Evolutionary conservation across 306 rosid species (phyloP), one percentile per base, ranked within the genome.

Genomic region (Quercus parvula): DNA sequence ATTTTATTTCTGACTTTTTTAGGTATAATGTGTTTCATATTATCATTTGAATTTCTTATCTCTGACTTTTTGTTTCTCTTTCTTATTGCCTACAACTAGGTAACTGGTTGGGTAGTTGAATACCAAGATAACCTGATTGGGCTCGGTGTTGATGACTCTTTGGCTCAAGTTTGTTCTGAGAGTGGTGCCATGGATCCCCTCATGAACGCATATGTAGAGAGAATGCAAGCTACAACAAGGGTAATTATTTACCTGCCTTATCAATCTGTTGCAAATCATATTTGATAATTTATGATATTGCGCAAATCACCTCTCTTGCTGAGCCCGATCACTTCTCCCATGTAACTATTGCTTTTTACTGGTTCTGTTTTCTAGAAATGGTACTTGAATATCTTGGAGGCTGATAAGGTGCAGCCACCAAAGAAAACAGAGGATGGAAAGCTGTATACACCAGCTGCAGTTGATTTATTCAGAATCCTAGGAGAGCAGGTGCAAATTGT

Each of bases 181-280:
- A 90, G 99, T 81, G 99, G 99, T 87, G 89, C 99, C 76, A 91
- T 95, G 99, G 99, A 95, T 83, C 98, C 99, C 75, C 92, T 95
- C 33, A 91, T 95, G 99, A 93, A 95, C 75, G 89, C 99, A 1
- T 95, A 95, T 83, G 97, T 93, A 51, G 99, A 95, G 85, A 86
- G 99, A 89, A 93, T 95, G 99, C 98, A 95, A 86, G 99, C 98
- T 70, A 95, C 97, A 30, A 93, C 98, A 77, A 91, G 89, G 92
- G 99, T 95, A 91, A 77, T 63, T 69, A 55, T 75, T 69, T 82
- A n/a, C 52, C 78, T 76, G 61, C 73, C 80, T 35, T 59, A 27
- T 62, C 70, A 57, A 28, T 51, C 62, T 22, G 41, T 81, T 46
- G 73, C 64, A 18, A 49, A 68, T 81, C 15, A 19, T 35, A 44